Base-by-base conservation (phyloP, 2,329 filamentous ascomycete genomes). In the Colletotrichum cordylinicola region DNA sequence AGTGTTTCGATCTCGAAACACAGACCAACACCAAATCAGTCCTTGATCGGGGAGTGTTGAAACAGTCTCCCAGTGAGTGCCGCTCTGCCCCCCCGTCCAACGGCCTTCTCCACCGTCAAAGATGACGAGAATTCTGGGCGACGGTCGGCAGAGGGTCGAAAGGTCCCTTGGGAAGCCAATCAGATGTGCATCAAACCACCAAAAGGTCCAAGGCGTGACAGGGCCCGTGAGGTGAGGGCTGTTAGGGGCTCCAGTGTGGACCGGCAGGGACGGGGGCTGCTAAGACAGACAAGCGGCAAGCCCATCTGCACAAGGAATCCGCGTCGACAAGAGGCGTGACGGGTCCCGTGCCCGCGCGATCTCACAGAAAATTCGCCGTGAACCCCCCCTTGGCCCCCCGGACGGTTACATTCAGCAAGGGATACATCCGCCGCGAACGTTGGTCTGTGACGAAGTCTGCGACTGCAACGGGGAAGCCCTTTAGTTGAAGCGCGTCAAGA, bases 331-430 rank as follows among this genome's bases (percentile, higher is more conserved):
- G 72, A 77, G 66, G 60, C 35, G 39, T 67, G 60, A 67, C 60
- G 66, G 60, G 66, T 35, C 71, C 71, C 71, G 68, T 68, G 72
- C 67, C 55, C 58, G 71, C 71, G 69, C 72, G 77, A 77, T 77
- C 72, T 77, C 67, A 67, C 74, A 72, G 61, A 67, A 77, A 78
- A 78, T 74, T 77, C 75, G 75, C 71, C 77, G 77, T 55, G 39
- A 60, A 70, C 56, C 67, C 70, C 77, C 72, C 71, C 48, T 74
- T 61, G 29, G 60, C 39, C 67, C 71, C 74, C 74, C 60, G 55
- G 72, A 77, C 29, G 18, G 73, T 77, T 77, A 76, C 75, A 77
- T 76, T 39, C 55, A 75, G 56, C 62, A 76, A 72, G 75, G 75
- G 68, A 72, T 75, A 24, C 74, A 71, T 76, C 66, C 62, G 52